Evolutionary conservation across 371 early-diverging fungal species (phyloP), one percentile per base, ranked within the genome.

Genomic region (Spiromyces aspiralis): DNA sequence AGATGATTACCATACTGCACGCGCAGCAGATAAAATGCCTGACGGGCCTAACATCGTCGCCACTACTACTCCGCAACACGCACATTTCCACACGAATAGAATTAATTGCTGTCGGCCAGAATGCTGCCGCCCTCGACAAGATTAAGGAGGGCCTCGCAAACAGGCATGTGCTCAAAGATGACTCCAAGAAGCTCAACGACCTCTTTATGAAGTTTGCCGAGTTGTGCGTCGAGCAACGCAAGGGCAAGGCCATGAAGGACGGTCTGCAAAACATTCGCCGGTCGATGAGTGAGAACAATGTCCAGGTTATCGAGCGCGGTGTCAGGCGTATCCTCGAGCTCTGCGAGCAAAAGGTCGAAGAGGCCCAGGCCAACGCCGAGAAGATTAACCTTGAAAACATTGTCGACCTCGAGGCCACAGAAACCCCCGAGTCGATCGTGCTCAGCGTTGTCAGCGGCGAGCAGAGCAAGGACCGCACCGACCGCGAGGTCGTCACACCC

Each of bases 231-330:
- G 70, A 79, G 53, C 77, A 87, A 45, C 76, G 87, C 48, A 81
- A 87, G 70, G 90, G 92, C 53, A 91, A 87, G 75, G 70, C 83
- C 57, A 89, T 88, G 41, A 90, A 91, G 73, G 96, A 98, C 70
- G 94, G 85, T 48, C 78, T 97, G 62, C 85, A 86, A 56, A 88
- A 89, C 73, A 95, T 88, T 78, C 92, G 92, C 73, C 93, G 94
- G 76, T 85, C 91, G 67, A 86, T 90, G 49, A 93, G 93, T 74
- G 90, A 93, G 73, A 82, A 80, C 55, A 86, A 84, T 60, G 86
- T 95, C 50, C 73, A 79, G 45, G 83, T 87, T 23, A 84, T 96
- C 61, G 95, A 87, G 80, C 66, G 66, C 27, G 88, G 92, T 41
- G 84, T 95, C 68, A 83, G 78, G 64, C 72, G 75, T 54, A 84